phyloP scores from a whole-genome alignment of 306 rosid genomes.

The Cucurbita ficifolia region DNA sequence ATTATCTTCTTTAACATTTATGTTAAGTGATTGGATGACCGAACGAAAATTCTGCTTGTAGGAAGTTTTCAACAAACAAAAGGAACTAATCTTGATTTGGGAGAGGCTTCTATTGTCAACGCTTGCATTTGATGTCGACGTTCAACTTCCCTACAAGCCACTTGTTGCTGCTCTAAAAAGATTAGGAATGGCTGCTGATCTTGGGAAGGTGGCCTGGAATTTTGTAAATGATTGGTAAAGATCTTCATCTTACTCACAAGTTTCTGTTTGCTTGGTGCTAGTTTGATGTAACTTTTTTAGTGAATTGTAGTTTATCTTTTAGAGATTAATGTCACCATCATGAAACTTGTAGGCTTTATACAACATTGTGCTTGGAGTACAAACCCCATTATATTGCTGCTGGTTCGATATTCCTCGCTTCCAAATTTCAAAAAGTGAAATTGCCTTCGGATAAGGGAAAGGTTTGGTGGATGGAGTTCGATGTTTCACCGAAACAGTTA shows the following conservation, averaged over 20 bases:
- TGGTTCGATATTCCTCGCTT: conserved; percentile 38
- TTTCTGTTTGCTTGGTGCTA: not conserved
- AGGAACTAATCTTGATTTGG: conserved; percentile 23
- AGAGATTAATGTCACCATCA: conserved; percentile 1
- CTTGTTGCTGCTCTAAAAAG: conserved; percentile 28
- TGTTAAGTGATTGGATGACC: not conserved
- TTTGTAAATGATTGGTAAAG: conserved; percentile 38
- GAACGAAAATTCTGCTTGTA: conserved; percentile 2
- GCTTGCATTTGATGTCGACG: conserved; percentile 29
- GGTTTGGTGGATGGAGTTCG: conserved; percentile 41
- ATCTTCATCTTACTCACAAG: not conserved
- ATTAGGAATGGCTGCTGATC: conserved; percentile 18
- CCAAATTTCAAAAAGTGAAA: conserved; percentile 31
- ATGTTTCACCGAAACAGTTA: conserved; percentile 27
- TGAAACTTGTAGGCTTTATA: conserved; percentile 25
- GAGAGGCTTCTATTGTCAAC: conserved; percentile 32
- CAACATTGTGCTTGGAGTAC: conserved; percentile 40
- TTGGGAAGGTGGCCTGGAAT: conserved; percentile 40
- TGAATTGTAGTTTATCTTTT: not conserved
- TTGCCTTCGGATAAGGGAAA: conserved; percentile 24
- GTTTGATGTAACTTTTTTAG: not conserved
- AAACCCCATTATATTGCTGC: conserved; percentile 41
- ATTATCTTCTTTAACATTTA: not conserved
- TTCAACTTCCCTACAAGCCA: conserved; percentile 35
- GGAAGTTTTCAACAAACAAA: conserved; percentile 28